Percentiles rank a stretch among this genome's conserved stretches.
These are phyloP conservation scores for Darksidea phi DNA, from an alignment of 495 filamentous ascomycete species.

Conservation along the genomic window DNA sequence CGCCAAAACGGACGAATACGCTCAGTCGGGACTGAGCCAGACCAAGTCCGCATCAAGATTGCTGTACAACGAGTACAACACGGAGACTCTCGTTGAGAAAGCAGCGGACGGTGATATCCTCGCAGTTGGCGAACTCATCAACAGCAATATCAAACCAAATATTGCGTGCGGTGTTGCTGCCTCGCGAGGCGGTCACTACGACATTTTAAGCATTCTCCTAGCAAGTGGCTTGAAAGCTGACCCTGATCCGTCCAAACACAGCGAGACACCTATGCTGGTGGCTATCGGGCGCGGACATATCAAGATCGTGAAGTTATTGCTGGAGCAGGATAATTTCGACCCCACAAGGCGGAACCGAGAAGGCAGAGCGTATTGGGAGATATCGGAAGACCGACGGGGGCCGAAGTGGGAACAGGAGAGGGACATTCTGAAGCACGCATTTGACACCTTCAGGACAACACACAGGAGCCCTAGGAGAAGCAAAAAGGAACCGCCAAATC, in stretches of 20 bases:
- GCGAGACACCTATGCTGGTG: slow-evolving; percentile 83
- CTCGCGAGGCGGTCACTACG: slow-evolving; percentile 85
- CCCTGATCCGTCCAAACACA: slow-evolving; percentile 72
- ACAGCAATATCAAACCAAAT: slow-evolving; percentile 73
- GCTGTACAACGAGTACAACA: slow-evolving; percentile 46
- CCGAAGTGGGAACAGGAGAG: slow-evolving; percentile 88
- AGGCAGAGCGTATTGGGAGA: slow-evolving; percentile 77
- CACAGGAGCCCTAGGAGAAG: slow-evolving; percentile 44
- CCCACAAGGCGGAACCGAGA: slow-evolving; percentile 63
- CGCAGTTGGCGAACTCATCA: slow-evolving; percentile 75
- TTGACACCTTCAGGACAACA: slow-evolving; percentile 58
- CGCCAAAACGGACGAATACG: slow-evolving; percentile 51
- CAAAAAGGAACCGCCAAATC: slow-evolving; percentile 31
- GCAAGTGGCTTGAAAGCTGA: slow-evolving; percentile 71
- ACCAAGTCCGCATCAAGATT: slow-evolving; percentile 54
- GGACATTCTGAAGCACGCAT: slow-evolving; percentile 75
- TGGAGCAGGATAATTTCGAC: slow-evolving; percentile 75
- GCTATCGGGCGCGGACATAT: slow-evolving; percentile 89
- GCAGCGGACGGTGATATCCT: slow-evolving; percentile 80
- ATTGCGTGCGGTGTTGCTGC: slow-evolving; percentile 84
- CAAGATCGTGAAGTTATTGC: slow-evolving; percentile 73
- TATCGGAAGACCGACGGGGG: slow-evolving; percentile 76
- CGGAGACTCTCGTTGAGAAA: slow-evolving; percentile 72
- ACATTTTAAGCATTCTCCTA: slow-evolving; percentile 79
- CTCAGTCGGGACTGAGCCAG: slow-evolving; percentile 40